Evolutionary conservation across 192 early-diverging fungal genomes (phyloP).

Genomic region (Irineochytrium annulatum): DNA sequence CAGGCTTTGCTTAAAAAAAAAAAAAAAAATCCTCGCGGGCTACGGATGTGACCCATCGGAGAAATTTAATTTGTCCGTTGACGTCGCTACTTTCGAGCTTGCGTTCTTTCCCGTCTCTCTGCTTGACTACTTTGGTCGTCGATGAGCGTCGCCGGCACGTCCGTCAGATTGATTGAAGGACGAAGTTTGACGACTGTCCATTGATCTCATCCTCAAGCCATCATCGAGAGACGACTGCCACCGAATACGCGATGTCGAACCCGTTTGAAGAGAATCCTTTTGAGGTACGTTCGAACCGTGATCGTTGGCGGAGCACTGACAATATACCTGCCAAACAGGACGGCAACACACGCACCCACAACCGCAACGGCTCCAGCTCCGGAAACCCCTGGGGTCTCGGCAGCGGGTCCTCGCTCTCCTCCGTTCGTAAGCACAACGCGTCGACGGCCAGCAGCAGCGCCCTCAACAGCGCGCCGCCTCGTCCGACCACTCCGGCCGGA

Average conservation of each 20-base stretch:
- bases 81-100: too few species aligned
- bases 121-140: too few species aligned
- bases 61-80: too few species aligned
- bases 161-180: too few species aligned
- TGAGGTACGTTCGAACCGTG: neutral
- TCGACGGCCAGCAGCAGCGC: neutral
- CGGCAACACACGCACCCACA: neutral
- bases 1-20: too few species aligned
- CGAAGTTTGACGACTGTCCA: neutral
- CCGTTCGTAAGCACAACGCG: neutral
- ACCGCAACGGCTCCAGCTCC: neutral
- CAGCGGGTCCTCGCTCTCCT: neutral
- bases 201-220: neutral
- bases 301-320: neutral
- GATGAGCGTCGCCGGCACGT: too few species aligned
- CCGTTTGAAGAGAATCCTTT: neutral
- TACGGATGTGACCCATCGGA: too few species aligned
- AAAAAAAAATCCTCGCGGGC: too few species aligned
- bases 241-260: neutral
- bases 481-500: neutral
- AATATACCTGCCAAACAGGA: neutral
- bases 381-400: neutral
- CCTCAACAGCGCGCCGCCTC: neutral
- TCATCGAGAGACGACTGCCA: neutral
- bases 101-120: too few species aligned